Evolutionary conservation across 2,329 filamentous ascomycete genomes (phyloP), one percentile per base, ranked within the genome.

Genomic region (Fusarium agapanthi): DNA sequence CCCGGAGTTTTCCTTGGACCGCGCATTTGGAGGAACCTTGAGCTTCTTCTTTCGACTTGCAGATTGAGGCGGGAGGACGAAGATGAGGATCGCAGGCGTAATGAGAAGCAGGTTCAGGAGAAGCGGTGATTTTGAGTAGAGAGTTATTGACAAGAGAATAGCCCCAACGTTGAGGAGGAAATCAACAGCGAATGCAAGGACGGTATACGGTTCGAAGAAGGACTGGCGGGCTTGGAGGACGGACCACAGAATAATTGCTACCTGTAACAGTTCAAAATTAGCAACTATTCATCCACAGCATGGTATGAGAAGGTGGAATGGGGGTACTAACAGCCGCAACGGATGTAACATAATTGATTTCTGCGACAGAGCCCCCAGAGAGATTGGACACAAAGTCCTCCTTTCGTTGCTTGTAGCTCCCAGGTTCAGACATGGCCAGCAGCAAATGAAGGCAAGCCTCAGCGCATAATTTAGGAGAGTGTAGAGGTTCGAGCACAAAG

Each of bases 351-450:
- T 89, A 88, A 81, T 95, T 95, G 84, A 99, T 95, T 81, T 99
- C 96, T 75, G 88, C 85, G 68, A 97, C 91, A 37, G 90, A 88
- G 66, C 96, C 94, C 44, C 96, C 96, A 12, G 92, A 91, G 35
- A 97, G 89, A 81, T 95, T 93, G 61, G 95, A 97, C 79, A 99
- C 96, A 81, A 97, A 97, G 79, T 94, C 94, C 86, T 97, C 95
- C 85, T 99, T 99, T 75, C 92, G 88, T 78, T 92, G 89, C 84
- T 98, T 99, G 86, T 98, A 97, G 83, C 88, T 91, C 65, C 82
- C 82, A 38, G 80, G 54, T 73, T 79, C 77, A 69, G 83, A 80
- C 80, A 85, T 85, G 73, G 72, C 58, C 67, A 67, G 63, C 38
- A 54, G 57, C 38, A 48, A 44, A 61, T 63, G 54, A 35, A 22